Conservation (phyloP, 1,139 yeast species). For the Diutina neorugosa region DNA sequence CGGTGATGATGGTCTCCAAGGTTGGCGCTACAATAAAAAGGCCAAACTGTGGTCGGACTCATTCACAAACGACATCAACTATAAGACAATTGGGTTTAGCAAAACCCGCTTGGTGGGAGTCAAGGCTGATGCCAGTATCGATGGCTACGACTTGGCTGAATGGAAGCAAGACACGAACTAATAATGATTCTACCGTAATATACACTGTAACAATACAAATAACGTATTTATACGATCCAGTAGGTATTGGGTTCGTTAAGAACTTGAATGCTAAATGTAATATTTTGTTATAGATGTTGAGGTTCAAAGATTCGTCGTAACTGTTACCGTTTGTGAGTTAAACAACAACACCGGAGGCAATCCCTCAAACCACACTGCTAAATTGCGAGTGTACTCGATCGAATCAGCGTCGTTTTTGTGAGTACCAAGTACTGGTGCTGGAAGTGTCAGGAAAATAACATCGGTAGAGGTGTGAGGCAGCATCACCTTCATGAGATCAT, state of each 20-base stretch:
- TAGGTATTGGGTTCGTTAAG: not conserved
- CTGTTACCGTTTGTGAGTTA: constrained; percentile 90
- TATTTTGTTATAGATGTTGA: not conserved
- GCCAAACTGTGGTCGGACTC: not conserved
- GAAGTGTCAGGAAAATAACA: constrained; percentile 77
- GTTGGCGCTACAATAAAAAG: not conserved
- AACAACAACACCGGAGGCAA: constrained; percentile 73
- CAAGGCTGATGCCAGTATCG: not conserved
- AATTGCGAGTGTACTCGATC: constrained; percentile 59
- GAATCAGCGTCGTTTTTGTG: constrained; percentile 59
- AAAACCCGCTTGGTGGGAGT: not conserved
- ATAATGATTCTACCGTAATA: not conserved
- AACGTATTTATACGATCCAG: no score
- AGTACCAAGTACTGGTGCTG: constrained; percentile 78
- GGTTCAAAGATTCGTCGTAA: constrained; percentile 44
- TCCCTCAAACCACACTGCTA: constrained; percentile 70
- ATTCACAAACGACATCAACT: not conserved
- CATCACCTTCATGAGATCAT: constrained; percentile 63
- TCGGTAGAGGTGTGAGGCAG: constrained; percentile 43
- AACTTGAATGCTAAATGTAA: not conserved
- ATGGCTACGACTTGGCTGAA: not conserved
- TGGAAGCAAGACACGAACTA: not conserved
- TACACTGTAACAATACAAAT: not conserved
- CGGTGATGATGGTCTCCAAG: not conserved
- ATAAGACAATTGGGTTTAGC: not conserved